These are phyloP conservation scores for Coniochaeta pulveracea DNA, from an alignment of 2,329 filamentous ascomycete genomes.

Conservation along the genomic window DNA sequence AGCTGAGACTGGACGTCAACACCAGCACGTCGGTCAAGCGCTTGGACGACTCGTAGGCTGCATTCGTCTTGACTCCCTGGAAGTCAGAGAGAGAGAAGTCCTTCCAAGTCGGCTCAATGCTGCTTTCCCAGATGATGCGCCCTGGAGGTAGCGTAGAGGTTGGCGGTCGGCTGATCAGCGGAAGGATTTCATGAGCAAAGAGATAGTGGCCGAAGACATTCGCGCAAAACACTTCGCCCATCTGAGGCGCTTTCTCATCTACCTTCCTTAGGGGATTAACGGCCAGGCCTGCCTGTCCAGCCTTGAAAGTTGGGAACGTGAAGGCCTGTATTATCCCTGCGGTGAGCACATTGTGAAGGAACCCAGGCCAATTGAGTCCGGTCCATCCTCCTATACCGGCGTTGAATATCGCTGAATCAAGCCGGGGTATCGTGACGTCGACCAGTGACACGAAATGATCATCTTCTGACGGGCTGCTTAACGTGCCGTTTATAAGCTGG, in stretches of 20 bases:
- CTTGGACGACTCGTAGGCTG: constrained; percentile 79
- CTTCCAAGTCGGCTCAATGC: constrained; percentile 52
- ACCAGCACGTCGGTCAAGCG: constrained; percentile 73
- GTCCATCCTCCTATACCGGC: constrained; percentile 82
- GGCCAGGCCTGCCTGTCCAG: constrained; percentile 36
- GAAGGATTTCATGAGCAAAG: constrained; percentile 68
- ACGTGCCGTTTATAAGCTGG: constrained; percentile 28
- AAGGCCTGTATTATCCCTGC: constrained; percentile 52
- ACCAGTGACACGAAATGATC: constrained; percentile 23
- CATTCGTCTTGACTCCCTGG: constrained; percentile 52
- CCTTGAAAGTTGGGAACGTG: constrained; percentile 73
- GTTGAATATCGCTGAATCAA: constrained; percentile 76
- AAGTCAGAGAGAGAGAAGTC: constrained; percentile 59
- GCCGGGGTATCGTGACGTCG: constrained; percentile 47
- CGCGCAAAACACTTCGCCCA: constrained; percentile 79
- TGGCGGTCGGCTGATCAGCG: constrained; percentile 48
- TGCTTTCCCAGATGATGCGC: constrained; percentile 79
- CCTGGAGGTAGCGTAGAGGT: constrained; percentile 31
- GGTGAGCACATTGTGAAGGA: constrained; percentile 43
- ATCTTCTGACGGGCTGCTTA: constrained; percentile 31
- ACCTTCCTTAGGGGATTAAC: constrained; percentile 28
- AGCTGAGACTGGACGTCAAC: constrained; percentile 60
- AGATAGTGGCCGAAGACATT: constrained; percentile 96
- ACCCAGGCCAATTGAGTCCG: constrained; percentile 58
- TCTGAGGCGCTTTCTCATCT: constrained; percentile 33